Base-by-base conservation (phyloP, 495 filamentous ascomycete species). In the Halenospora varia region DNA sequence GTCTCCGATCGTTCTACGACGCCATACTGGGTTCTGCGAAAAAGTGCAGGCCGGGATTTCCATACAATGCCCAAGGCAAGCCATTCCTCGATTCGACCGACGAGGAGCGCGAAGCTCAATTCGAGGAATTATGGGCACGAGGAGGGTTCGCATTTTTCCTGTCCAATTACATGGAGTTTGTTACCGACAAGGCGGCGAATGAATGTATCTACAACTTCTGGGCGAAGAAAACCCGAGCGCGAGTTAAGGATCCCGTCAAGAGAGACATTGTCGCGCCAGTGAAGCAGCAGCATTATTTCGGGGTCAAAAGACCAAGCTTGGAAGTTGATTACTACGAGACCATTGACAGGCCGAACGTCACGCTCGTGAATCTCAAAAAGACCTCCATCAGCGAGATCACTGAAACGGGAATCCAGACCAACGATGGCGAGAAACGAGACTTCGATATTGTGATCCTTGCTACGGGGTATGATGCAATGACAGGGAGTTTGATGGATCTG, bases 401-500 rank as follows among this genome's bases (percentile, higher is more conserved):
- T 0, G 67, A 69, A 46, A 74, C 64, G 3, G 79, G 80, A 1
- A 74, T 84, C 47, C 56, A 62, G 24, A 67, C 74, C 10, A 58
- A 64, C 9, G 71, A 77, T 49, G 75, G 72, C 13, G 69, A 65
- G 15, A 59, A 66, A 39, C 64, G 71, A 51, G 75, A 83, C 56
- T 64, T 82, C 42, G 81, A 84, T 59, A 63, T 81, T 25, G 71
- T 84, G 49, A 74, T 75, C 44, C 64, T 81, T 52, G 80, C 80
- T 17, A 84, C 81, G 11, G 81, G 81, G 0, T 84, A 82, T 61
- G 81, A 83, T 62, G 68, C 72, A 11, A 66, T 78, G 11, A 80
- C 74, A 6, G 82, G 82, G 9, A 73, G 70, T 3, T 72, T 82
- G 65, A 73, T 71, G 60, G 68, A 74, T 25, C 73, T 85, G 60